These are phyloP conservation scores for Crotalaria pallida DNA, from an alignment of 306 rosid species.

Conservation along the genomic window DNA sequence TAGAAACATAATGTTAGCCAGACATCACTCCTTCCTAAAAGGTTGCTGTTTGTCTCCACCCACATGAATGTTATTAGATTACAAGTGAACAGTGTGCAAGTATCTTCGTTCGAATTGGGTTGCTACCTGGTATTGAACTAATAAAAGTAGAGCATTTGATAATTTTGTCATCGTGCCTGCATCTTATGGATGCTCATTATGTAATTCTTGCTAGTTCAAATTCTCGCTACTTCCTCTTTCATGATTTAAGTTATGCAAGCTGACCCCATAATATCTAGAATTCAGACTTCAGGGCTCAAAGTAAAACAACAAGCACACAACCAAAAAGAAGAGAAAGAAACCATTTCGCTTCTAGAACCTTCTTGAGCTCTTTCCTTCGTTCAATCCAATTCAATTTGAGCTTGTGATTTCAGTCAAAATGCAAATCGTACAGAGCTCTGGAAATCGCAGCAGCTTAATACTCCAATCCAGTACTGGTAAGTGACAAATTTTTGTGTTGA, in stretches of 20 bases:
- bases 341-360: too few species aligned
- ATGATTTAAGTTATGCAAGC: constrained; percentile 65
- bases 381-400: too few species aligned
- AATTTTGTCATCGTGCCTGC: constrained; percentile 9
- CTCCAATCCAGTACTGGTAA: too few species aligned
- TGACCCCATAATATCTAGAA: constrained; percentile 57
- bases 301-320: too few species aligned
- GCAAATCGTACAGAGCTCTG: too few species aligned
- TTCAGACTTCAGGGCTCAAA: constrained; percentile 41
- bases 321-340: too few species aligned
- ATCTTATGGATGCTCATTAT: constrained; percentile 3
- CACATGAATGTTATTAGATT: background rate
- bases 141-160: constrained; percentile 7
- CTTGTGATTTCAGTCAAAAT: too few species aligned
- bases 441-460: too few species aligned
- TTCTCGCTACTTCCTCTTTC: constrained; percentile 29
- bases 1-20: constrained; percentile 2
- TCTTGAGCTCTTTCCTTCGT: too few species aligned
- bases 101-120: background rate
- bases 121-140: constrained; percentile 11
- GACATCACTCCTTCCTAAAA: background rate
- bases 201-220: background rate
- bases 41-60: background rate
- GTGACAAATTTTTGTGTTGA: too few species aligned
- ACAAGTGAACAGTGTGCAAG: constrained; percentile 4